A percentile compares a stretch with the other conserved stretches of the same genome.
phyloP scores from a whole-genome alignment of 768 basidiomycete species.

The Amanita polypyramis region DNA sequence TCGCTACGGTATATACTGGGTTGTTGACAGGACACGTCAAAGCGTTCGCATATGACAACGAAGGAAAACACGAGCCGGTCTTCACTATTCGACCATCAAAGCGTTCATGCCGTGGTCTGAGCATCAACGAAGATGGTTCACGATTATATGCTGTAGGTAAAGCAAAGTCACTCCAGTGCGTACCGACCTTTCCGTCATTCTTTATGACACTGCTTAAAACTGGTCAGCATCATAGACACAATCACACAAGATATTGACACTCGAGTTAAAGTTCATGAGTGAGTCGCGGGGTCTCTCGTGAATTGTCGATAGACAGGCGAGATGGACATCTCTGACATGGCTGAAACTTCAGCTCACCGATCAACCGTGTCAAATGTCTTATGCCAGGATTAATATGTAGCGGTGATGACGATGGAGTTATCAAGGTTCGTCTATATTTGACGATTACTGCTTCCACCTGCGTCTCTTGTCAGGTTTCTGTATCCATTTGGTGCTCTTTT shows the following conservation, averaged over 20 bases:
- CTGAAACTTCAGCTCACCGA: slow-evolving; percentile 50
- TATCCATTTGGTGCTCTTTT: not conserved
- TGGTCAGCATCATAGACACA: slow-evolving; percentile 55
- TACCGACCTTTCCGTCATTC: slow-evolving; percentile 9
- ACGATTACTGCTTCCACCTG: not conserved
- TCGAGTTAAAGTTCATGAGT: slow-evolving; percentile 57
- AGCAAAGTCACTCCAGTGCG: slow-evolving; percentile 69
- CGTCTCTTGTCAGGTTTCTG: not conserved
- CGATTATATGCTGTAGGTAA: slow-evolving; percentile 76
- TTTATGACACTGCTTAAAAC: not conserved
- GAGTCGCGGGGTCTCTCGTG: slow-evolving; percentile 18
- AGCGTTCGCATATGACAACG: slow-evolving; percentile 70
- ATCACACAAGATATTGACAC: slow-evolving; percentile 40
- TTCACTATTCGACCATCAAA: slow-evolving; percentile 72
- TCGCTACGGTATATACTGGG: slow-evolving; percentile 61
- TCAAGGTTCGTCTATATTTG: slow-evolving; percentile 50
- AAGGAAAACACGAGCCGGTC: slow-evolving; percentile 41
- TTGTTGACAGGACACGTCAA: slow-evolving; percentile 79
- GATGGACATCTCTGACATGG: slow-evolving; percentile 18
- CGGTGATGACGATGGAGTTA: slow-evolving; percentile 90
- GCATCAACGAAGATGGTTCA: slow-evolving; percentile 55
- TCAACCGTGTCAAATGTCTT: slow-evolving; percentile 75
- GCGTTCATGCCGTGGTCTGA: slow-evolving; percentile 71
- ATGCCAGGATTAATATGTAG: slow-evolving; percentile 67
- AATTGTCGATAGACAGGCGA: not conserved